Base-by-base conservation (phyloP, 73 alveolate genomes). In the Effrenium voratum region DNA sequence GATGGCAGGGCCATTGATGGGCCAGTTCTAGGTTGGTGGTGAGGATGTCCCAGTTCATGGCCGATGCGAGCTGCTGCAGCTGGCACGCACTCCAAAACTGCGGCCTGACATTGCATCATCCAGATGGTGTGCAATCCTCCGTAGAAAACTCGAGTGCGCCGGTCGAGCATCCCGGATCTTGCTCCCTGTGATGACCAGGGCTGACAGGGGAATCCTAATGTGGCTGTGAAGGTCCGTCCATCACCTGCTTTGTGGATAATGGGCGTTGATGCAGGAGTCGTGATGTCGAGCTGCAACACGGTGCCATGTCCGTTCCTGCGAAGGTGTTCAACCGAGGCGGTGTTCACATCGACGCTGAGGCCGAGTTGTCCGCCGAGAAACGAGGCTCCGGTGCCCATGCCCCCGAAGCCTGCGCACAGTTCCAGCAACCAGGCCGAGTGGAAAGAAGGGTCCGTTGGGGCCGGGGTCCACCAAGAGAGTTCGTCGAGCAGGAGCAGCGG, bases 151-250 rank as follows among this genome's bases (percentile, higher is more conserved):
- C 19, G 43, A 28, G 66, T 1, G 26, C 88, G 63, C 1, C 28
- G 44, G 86, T 77, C 88, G 13, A 3, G 30, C 24, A 10, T 28
- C 4, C 68, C 68, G 19, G 30, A 44, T 5, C 28, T 24, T 2
- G 28, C 2, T 5, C 88, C 88, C 44, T 77, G 88, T 13, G 38
- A 15, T 41, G 68, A 44, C 30, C 2, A 28, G 2, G 88, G 88
- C 26, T 77, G 88, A 26, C 88, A 77, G 6, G 88, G 88, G 44
- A 77, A 77, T 12, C 88, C 88, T 12, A 77, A 30, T 2, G 26
- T 2, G 45, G 30, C 40, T 28, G 66, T 45, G 30, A 19, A 26
- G 2, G 26, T 3, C 30, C 22, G 60, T 36, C 26, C 8, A 10
- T 44, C 68, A 1, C 41, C 5, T 2, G 60, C 16, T 2, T 16